phyloP scores from a whole-genome alignment of 2,329 filamentous ascomycete genomes.

The Sclerotinia trifoliorum region DNA sequence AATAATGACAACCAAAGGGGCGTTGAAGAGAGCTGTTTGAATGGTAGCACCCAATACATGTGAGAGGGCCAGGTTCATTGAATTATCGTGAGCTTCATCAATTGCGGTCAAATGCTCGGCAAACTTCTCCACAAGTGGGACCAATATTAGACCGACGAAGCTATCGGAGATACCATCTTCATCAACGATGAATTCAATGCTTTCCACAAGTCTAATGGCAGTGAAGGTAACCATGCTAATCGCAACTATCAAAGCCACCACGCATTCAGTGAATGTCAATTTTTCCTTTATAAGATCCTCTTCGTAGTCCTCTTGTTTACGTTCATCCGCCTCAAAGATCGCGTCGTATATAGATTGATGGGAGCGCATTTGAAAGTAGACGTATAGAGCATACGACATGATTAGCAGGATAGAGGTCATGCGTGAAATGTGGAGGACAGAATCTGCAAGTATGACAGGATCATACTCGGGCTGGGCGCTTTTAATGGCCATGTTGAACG shows the following conservation, averaged over 20 bases:
- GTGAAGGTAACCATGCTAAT: constrained; percentile 70
- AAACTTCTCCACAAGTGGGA: constrained; percentile 81
- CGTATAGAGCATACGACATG: constrained; percentile 63
- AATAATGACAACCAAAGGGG: constrained; percentile 77
- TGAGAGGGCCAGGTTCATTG: constrained; percentile 50
- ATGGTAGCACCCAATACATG: constrained; percentile 65
- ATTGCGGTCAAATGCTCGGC: constrained; percentile 82
- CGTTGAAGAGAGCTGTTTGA: constrained; percentile 86
- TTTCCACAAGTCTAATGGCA: constrained; percentile 68
- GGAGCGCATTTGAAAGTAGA: constrained; percentile 71
- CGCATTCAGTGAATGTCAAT: constrained; percentile 71
- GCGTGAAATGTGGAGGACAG: constrained; percentile 65
- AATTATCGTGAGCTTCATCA: constrained; percentile 80
- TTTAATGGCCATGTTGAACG: constrained; percentile 49
- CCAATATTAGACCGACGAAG: constrained; percentile 70
- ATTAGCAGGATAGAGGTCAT: constrained; percentile 70
- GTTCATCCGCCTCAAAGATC: constrained; percentile 69
- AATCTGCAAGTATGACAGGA: constrained; percentile 47
- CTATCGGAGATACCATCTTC: constrained; percentile 53
- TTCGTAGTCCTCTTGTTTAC: constrained; percentile 62
- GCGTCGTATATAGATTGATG: constrained; percentile 76
- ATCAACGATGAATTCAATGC: constrained; percentile 64
- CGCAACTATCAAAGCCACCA: constrained; percentile 62
- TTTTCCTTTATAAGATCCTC: constrained; percentile 62
- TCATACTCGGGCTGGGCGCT: constrained; percentile 29